These are phyloP conservation scores for Geotrichum fermentans DNA, from an alignment of 1,139 yeast genomes.

Conservation along the genomic window DNA sequence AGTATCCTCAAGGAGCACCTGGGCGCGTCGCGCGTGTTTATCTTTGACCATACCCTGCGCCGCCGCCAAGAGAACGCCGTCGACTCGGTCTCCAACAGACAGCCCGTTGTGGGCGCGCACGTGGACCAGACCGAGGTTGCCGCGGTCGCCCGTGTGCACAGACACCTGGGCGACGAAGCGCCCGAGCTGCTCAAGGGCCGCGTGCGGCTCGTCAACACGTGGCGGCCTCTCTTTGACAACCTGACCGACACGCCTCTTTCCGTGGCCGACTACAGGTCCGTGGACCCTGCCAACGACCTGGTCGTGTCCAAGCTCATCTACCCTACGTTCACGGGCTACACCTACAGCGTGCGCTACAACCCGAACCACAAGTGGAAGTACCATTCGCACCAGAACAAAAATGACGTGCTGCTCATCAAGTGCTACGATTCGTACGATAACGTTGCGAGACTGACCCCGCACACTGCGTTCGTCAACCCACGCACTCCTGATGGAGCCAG, in stretches of 20 bases:
- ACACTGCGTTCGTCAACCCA: slow-evolving; percentile 29
- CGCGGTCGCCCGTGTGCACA: slow-evolving; percentile 25
- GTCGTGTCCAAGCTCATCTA: slow-evolving; percentile 24
- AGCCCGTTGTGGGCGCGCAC: slow-evolving; percentile 27
- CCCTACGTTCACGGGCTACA: slow-evolving; percentile 26
- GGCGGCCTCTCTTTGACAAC: slow-evolving; percentile 28
- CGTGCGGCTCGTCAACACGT: slow-evolving; percentile 28
- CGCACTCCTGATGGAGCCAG: slow-evolving; percentile 22
- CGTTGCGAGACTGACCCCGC: slow-evolving; percentile 28
- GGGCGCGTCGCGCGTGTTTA: slow-evolving; percentile 23
- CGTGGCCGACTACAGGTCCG: slow-evolving; percentile 24
- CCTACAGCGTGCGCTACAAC: slow-evolving; percentile 24
- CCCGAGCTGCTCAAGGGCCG: slow-evolving; percentile 23
- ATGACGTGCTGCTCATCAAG: slow-evolving; percentile 27
- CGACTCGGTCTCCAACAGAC: slow-evolving; percentile 21
- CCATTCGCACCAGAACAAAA: slow-evolving; percentile 23
- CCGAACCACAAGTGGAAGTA: slow-evolving; percentile 27
- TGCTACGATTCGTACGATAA: slow-evolving; percentile 26
- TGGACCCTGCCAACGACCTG: slow-evolving; percentile 21
- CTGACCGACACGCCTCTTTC: slow-evolving; percentile 27
- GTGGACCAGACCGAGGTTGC: slow-evolving; percentile 30
- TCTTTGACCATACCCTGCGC: slow-evolving; percentile 30
- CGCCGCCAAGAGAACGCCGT: slow-evolving; percentile 17
- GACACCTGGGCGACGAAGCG: slow-evolving; percentile 25
- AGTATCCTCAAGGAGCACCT: slow-evolving; percentile 18